These are phyloP conservation scores for Phytophthora fragariae DNA, from an alignment of 352 stramenopile species.

Conservation along the genomic window DNA sequence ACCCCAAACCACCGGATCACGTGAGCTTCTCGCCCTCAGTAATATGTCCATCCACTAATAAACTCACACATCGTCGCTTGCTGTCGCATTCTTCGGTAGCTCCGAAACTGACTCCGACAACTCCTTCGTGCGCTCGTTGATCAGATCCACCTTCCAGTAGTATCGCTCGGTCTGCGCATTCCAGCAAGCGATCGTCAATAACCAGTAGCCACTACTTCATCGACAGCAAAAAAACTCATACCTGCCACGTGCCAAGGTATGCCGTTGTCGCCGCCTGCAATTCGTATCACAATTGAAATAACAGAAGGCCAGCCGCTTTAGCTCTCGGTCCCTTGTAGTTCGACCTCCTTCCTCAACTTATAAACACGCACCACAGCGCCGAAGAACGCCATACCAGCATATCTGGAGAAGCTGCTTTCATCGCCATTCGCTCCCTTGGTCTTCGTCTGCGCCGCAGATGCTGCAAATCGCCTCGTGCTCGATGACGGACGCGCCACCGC, in stretches of 20 bases:
- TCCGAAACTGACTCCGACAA: constrained; percentile 67
- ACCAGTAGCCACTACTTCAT: background rate
- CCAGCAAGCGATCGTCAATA: constrained; percentile 3
- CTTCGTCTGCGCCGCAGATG: constrained; percentile 35
- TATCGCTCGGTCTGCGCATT: constrained; percentile 80
- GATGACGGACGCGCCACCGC: constrained; percentile 26
- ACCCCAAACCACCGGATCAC: constrained; percentile 7
- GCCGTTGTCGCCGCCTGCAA: constrained; percentile 74
- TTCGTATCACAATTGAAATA: background rate
- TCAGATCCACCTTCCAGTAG: constrained; percentile 90
- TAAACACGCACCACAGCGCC: constrained; percentile 66
- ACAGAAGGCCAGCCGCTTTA: constrained; percentile 1
- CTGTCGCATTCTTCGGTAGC: constrained; percentile 66
- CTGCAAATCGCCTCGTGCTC: constrained; percentile 36
- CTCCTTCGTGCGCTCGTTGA: constrained; percentile 85
- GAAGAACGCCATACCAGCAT: constrained; percentile 88
- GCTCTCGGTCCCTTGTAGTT: background rate
- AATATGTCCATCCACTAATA: background rate
- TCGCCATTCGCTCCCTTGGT: constrained; percentile 6
- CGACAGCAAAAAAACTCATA: constrained; percentile 14
- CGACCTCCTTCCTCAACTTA: background rate
- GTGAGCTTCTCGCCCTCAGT: constrained; percentile 15
- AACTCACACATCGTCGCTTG: constrained; percentile 62
- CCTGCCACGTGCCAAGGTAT: constrained; percentile 85
- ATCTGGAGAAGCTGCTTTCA: constrained; percentile 80